Base-by-base conservation (phyloP, 306 rosid genomes). In the Vachellia collinsii region DNA sequence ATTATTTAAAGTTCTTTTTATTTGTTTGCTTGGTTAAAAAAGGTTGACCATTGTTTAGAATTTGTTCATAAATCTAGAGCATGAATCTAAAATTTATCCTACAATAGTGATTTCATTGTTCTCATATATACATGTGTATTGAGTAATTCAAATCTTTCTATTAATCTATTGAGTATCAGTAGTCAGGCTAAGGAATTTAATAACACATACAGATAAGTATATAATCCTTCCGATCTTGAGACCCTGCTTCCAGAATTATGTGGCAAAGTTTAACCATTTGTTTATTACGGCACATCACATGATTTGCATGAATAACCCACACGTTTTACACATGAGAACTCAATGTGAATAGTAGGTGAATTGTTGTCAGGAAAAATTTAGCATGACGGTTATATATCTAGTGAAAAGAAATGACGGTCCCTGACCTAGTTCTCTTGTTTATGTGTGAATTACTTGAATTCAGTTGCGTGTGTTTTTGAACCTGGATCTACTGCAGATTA, bases 1-100 rank as follows among this genome's bases (percentile, higher is more conserved):
- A 77, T 62, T 58, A 22, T 34, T 74, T 11, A 22, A 51, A 50
- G 61, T 59, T 69, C 63, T 38, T 65, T 70, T 68, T 78, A 50
- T 17, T 23, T 8, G 53, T 16, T 63, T n/a, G 5, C 62, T 42
- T 76, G 12, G 11, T 14, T n/a, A 25, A 58, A 22, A 58, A 4
- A 8, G 29, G n/a, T 68, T 69, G 58, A 5, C 65, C 29, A 14
- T 64, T 75, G 25, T 48, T 12, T 12, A 58, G 41, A 59, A 46
- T 66, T 22, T 44, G 16, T 13, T 56, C 67, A 29, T 78, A 34
- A 42, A 47, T 46, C 54, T 58, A 69, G 44, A 74, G 41, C 48
- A 74, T 20, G 29, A 8, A 56, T 56, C 29, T n/a, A 23, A 25
- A 61, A 23, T 61, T 3, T 25, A 61, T 61, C 38, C 17, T 25